Evolutionary conservation across 495 filamentous ascomycete species (phyloP).

Genomic region (Aspergillus funiculosus): DNA sequence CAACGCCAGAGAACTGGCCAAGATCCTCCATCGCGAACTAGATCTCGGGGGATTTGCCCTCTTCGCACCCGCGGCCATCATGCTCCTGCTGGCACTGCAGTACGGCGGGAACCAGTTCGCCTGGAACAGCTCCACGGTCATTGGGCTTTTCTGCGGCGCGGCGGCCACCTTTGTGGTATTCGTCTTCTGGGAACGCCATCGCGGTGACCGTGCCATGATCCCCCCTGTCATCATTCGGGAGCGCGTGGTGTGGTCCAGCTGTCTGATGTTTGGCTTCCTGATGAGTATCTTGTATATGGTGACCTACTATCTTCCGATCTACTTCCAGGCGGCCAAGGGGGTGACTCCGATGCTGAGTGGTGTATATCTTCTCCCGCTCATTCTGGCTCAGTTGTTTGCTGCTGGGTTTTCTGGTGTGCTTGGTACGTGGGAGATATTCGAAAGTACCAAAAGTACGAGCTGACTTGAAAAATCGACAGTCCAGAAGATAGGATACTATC

Average conservation of each 20-base stretch:
- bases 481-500: constrained; percentile 10
- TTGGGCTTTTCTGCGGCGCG: constrained; percentile 24
- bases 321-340: constrained; percentile 30
- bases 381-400: constrained; percentile 39
- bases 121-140: constrained; percentile 21
- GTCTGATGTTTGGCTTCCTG: background rate
- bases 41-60: constrained; percentile 37
- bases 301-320: constrained; percentile 32
- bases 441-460: background rate
- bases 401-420: constrained; percentile 33
- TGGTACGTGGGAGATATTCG: constrained; percentile 18
- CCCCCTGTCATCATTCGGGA: constrained; percentile 27
- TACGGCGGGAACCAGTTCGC: constrained; percentile 22
- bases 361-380: constrained; percentile 27
- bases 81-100: constrained; percentile 28
- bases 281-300: constrained; percentile 14
- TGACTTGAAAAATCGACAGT: background rate
- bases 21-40: too few species aligned
- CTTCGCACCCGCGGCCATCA: constrained; percentile 34
- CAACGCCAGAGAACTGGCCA: too few species aligned
- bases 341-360: constrained; percentile 25
- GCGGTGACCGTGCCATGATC: constrained; percentile 46
- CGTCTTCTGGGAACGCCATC: constrained; percentile 35
- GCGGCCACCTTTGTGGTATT: constrained; percentile 23
- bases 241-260: constrained; percentile 18